Evolutionary conservation across 257 asterid genomes (phyloP), one percentile per base, ranked within the genome.

Genomic region (Nicotiana obtusifolia): DNA sequence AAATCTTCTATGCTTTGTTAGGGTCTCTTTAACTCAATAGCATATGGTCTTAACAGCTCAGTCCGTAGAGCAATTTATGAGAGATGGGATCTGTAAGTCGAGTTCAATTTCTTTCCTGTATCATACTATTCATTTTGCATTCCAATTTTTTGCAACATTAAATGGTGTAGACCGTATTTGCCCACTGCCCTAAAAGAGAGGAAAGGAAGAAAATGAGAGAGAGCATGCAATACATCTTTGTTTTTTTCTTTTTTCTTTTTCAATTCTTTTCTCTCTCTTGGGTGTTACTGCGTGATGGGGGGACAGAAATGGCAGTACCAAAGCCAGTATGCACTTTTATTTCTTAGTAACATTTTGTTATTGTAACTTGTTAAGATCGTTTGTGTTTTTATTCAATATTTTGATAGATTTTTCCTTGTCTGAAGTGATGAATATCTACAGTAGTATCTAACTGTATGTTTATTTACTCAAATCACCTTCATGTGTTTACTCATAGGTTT

Each of bases 21-120:
- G 99, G 99, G 99, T 82, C 94, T 94, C 80, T 94, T 94, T 90
- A 95, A 93, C 90, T 95, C 99, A 56, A 91, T 95, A 71, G 98
- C 99, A 14, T 95, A 95, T 20, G 99, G 99, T 80, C 96, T 95
- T 81, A 95, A 95, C 92, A 88, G 98, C 69, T 91, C 99, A 65
- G 99, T 95, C 81, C 89, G 98, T 78, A 89, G 97, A 83, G 97
- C 97, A 85, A 86, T 95, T 81, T 91, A 85, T 24, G 98, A 94
- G 82, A 90, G 99, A 91, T 67, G 94, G 71, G 97, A 95, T 89
- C 88, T 94, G 99, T 95, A 92, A 95, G 98, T 86, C 26, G 14
- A 30, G 13, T 8, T 59, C 60, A 53, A 30, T 64, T 56, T 64
- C 24, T 31, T 22, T 56, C 31, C 2, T 56, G n/a, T 33, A 20